Evolutionary conservation across 164 flowering plant species (phyloP).

Genomic region (Vitis cinerea): DNA sequence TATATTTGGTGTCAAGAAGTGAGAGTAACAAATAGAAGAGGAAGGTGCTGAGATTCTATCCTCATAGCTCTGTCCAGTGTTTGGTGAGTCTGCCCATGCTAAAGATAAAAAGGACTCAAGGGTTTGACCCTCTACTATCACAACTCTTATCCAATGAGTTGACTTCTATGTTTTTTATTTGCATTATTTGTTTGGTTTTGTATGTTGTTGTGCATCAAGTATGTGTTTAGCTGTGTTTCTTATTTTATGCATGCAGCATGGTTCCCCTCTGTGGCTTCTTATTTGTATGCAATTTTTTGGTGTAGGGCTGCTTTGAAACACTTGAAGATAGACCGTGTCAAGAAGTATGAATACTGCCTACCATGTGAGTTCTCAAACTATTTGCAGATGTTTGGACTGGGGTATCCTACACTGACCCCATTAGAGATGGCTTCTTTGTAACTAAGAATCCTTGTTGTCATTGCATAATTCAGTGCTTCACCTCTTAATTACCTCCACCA

Average conservation of each 20-base stretch:
- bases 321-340: constrained; percentile 78
- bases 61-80: background rate
- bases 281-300: constrained; percentile 3
- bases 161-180: background rate
- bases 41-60: background rate
- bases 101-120: background rate
- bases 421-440: no score
- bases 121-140: background rate
- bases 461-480: no score
- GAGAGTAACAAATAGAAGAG: background rate
- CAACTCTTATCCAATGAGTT: background rate
- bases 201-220: background rate
- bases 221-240: no score
- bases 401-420: background rate
- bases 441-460: no score
- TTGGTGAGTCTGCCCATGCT: background rate
- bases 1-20: background rate
- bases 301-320: constrained; percentile 82
- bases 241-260: background rate
- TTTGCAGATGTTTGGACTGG: constrained; percentile 5
- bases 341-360: constrained; percentile 86
- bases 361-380: constrained; percentile 64
- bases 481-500: no score
- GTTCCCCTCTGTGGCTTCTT: no score
- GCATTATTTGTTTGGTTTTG: background rate